These are phyloP conservation scores for Cercospora zeina DNA, from an alignment of 2,329 filamentous ascomycete species.

Conservation along the genomic window DNA sequence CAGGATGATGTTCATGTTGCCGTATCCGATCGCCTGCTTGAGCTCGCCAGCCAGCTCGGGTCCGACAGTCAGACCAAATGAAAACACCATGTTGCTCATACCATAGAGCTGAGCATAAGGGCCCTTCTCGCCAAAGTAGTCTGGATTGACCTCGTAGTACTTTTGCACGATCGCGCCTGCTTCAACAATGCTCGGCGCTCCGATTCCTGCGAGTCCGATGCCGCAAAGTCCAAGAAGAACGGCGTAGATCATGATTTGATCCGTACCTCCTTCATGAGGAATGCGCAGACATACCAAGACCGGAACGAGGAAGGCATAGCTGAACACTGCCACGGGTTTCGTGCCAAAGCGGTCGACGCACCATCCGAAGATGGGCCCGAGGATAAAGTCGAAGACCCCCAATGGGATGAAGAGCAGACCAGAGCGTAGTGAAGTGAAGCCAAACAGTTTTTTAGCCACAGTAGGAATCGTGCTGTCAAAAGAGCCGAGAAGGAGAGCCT, in stretches of 20 bases:
- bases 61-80: constrained; percentile 59
- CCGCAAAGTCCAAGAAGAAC: constrained; percentile 52
- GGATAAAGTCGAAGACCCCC: constrained; percentile 47
- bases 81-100: constrained; percentile 64
- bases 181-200: constrained; percentile 59
- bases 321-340: constrained; percentile 45
- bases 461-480: constrained; percentile 54
- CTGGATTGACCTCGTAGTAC: constrained; percentile 57
- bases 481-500: constrained; percentile 46
- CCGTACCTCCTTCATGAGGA: constrained; percentile 43
- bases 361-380: constrained; percentile 52
- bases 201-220: constrained; percentile 56
- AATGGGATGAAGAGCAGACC: constrained; percentile 52
- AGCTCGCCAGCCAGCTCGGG: constrained; percentile 58
- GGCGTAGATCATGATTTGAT: constrained; percentile 51
- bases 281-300: constrained; percentile 48
- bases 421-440: constrained; percentile 47
- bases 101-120: constrained; percentile 68
- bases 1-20: constrained; percentile 58
- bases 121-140: constrained; percentile 56
- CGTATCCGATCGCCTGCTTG: constrained; percentile 56
- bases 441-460: constrained; percentile 46
- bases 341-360: constrained; percentile 51
- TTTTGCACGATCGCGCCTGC: constrained; percentile 56
- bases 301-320: constrained; percentile 48